phyloP scores from a whole-genome alignment of 2,329 filamentous ascomycete species.

The Hypocreales sp. region DNA sequence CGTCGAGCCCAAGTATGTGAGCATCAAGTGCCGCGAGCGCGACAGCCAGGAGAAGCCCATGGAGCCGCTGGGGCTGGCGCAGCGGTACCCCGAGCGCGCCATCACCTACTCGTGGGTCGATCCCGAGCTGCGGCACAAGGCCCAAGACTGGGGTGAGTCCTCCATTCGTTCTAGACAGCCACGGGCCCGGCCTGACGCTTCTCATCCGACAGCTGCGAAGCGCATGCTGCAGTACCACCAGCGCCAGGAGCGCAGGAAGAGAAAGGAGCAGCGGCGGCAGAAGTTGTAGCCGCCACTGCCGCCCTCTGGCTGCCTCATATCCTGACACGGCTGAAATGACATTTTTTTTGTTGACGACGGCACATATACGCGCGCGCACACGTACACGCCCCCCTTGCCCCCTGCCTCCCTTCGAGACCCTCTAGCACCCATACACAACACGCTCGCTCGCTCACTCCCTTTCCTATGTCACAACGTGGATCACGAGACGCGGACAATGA shows the following conservation, averaged over 20 bases:
- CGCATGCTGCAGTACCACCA: slow-evolving; percentile 19
- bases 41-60: slow-evolving; percentile 20
- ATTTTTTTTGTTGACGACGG: slow-evolving; percentile 1
- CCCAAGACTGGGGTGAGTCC: slow-evolving; percentile 24
- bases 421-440: neutral
- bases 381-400: too few species aligned
- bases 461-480: neutral
- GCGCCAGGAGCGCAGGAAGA: slow-evolving; percentile 19
- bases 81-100: slow-evolving; percentile 31
- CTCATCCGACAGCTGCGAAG: slow-evolving; percentile 17
- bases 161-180: neutral
- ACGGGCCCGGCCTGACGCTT: too few species aligned
- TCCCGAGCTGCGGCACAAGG: slow-evolving; percentile 18
- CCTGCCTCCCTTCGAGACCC: too few species aligned
- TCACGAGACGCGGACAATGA: too few species aligned
- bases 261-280: slow-evolving; percentile 20
- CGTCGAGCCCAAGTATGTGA: slow-evolving; percentile 19
- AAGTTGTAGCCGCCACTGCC: slow-evolving; percentile 13
- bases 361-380: neutral
- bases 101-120: slow-evolving; percentile 29
- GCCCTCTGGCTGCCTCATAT: neutral
- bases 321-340: slow-evolving; percentile 2
- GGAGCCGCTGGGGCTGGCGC: slow-evolving; percentile 20
- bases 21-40: slow-evolving; percentile 23
- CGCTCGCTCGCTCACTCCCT: neutral